Conservation (phyloP, 345 rosid species). For the Moricandia moricandioides region DNA sequence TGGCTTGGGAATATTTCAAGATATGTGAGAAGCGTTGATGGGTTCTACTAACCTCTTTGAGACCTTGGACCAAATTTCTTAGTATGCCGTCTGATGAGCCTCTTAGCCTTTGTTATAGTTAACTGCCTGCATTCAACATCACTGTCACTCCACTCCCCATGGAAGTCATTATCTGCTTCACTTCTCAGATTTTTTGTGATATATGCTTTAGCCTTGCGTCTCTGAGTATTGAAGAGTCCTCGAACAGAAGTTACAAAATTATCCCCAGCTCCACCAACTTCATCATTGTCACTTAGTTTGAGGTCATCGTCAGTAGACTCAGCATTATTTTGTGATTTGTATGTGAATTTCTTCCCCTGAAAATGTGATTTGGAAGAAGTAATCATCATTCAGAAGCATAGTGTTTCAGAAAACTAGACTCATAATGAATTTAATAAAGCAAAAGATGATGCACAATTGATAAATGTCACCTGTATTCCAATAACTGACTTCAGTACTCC, state of each 20-base stretch:
- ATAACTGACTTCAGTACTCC: conserved; percentile 95
- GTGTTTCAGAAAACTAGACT: neutral
- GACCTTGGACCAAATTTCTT: conserved; percentile 73
- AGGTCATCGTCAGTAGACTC: conserved; percentile 67
- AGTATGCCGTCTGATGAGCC: conserved; percentile 77
- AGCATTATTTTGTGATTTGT: conserved; percentile 58
- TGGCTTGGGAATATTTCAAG: neutral
- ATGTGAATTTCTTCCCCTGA: conserved; percentile 91
- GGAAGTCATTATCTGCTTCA: conserved; percentile 76
- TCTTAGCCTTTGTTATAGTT: conserved; percentile 86
- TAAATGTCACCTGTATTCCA: conserved; percentile 77
- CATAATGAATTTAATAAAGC: too few relatives aligned
- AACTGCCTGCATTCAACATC: conserved; percentile 82
- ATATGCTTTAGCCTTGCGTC: conserved; percentile 81
- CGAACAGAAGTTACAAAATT: conserved; percentile 84
- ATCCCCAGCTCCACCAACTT: conserved; percentile 92
- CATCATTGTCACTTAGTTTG: conserved; percentile 35
- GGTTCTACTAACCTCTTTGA: conserved; percentile 54
- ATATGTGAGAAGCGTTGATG: neutral
- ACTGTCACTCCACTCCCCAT: conserved; percentile 90
- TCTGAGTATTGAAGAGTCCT: conserved; percentile 88
- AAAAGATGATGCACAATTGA: too few relatives aligned
- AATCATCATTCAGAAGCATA: neutral
- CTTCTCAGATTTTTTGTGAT: conserved; percentile 88
- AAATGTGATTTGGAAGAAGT: conserved; percentile 3